phyloP scores from a whole-genome alignment of 2,329 filamentous ascomycete species.

The Fusarium zealandicum region DNA sequence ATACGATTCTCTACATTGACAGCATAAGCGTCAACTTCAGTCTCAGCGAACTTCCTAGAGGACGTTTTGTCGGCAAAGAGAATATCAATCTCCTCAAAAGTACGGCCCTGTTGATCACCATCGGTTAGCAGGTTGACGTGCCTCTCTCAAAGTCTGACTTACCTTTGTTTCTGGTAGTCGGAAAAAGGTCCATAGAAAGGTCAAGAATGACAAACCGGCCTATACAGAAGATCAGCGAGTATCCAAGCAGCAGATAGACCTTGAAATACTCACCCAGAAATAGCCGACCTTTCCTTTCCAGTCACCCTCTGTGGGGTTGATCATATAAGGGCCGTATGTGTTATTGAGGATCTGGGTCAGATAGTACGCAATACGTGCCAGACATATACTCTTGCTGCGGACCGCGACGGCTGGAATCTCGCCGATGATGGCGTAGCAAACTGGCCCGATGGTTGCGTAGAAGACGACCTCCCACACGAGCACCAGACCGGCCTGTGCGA shows the following conservation, averaged over 20 bases:
- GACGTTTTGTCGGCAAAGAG: constrained; percentile 54
- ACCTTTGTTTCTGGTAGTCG: constrained; percentile 57
- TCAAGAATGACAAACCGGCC: too few species aligned
- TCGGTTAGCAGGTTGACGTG: too few species aligned
- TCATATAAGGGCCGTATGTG: constrained; percentile 40
- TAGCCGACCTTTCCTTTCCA: constrained; percentile 48
- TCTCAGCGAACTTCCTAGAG: constrained; percentile 49
- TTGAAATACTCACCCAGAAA: constrained; percentile 49
- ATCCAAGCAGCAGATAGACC: background rate
- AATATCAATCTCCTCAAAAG: constrained; percentile 62
- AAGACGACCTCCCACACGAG: constrained; percentile 52
- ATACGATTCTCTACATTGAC: too few species aligned
- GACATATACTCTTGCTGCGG: constrained; percentile 49
- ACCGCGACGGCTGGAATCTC: constrained; percentile 49
- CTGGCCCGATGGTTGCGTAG: constrained; percentile 50
- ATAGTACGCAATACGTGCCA: constrained; percentile 43
- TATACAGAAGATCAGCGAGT: too few species aligned
- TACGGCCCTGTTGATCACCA: constrained; percentile 21
- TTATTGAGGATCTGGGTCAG: constrained; percentile 36
- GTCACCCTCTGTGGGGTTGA: constrained; percentile 41
- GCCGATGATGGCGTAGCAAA: constrained; percentile 51
- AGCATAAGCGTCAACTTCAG: constrained; percentile 44
- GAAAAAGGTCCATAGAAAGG: constrained; percentile 58
- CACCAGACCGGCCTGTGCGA: constrained; percentile 46
- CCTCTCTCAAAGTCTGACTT: background rate